Conservation (phyloP, 257 asterid species). For the Osmanthus fragrans region DNA sequence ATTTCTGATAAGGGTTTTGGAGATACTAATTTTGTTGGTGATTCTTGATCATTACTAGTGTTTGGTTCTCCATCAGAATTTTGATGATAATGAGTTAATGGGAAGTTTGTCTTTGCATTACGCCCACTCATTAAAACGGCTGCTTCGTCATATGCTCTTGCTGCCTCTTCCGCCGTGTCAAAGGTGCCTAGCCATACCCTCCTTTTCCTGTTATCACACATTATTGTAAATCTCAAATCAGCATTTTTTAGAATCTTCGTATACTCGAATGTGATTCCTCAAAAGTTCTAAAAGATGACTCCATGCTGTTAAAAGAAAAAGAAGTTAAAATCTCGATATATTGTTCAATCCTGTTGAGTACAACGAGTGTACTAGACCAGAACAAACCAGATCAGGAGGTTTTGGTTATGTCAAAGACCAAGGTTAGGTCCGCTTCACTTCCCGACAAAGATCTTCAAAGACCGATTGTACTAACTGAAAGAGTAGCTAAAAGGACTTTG, state of each 20-base stretch:
- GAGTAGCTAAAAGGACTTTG: too few species aligned
- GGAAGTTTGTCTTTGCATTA: slow-evolving; percentile 63
- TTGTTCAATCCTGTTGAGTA: too few species aligned
- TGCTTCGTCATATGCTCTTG: slow-evolving; percentile 58
- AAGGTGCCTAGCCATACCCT: slow-evolving; percentile 67
- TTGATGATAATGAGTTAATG: slow-evolving; percentile 10
- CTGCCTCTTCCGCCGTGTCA: slow-evolving; percentile 65
- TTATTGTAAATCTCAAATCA: neutral
- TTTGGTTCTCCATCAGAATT: slow-evolving; percentile 4
- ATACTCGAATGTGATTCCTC: too few species aligned
- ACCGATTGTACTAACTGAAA: too few species aligned
- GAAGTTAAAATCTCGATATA: neutral
- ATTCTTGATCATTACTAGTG: neutral
- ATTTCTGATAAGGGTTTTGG: slow-evolving; percentile 30
- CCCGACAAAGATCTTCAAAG: neutral
- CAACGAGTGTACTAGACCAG: too few species aligned
- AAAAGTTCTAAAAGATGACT: too few species aligned
- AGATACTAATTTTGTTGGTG: slow-evolving; percentile 1
- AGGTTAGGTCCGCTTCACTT: neutral
- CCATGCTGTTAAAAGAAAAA: neutral
- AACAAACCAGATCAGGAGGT: too few species aligned
- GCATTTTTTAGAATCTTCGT: too few species aligned
- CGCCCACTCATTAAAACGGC: slow-evolving; percentile 57
- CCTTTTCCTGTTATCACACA: slow-evolving; percentile 39
- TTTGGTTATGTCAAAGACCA: neutral